Evolutionary conservation across 2,329 filamentous ascomycete genomes (phyloP).

Genomic region (Aaosphaeria arxii): DNA sequence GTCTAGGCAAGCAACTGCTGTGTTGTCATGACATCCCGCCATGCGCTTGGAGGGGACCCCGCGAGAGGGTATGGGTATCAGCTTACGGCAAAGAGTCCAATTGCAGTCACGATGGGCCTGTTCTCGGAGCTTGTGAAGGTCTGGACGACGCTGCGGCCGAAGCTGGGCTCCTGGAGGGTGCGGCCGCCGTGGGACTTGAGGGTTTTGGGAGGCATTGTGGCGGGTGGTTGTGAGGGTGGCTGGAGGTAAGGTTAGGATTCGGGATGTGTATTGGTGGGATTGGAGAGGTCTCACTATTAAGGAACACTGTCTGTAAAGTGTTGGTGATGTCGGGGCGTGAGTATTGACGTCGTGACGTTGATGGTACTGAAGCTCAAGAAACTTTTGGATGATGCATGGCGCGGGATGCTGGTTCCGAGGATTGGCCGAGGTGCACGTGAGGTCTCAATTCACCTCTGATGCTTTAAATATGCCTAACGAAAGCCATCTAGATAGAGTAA

Average conservation of each 20-base stretch:
- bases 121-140: conserved; percentile 48
- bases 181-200: conserved; percentile 19
- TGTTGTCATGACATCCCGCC: no score
- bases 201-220: conserved; percentile 29
- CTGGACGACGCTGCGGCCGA: conserved; percentile 38
- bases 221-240: conserved; percentile 1
- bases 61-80: neutral
- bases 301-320: neutral
- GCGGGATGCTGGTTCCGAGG: neutral
- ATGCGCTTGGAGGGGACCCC: no score
- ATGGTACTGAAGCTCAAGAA: conserved; percentile 13
- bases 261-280: conserved; percentile 1
- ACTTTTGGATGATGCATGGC: conserved; percentile 13
- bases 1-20: no score
- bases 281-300: neutral
- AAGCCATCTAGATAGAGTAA: no score
- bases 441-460: neutral
- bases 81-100: conserved; percentile 52
- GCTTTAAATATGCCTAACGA: neutral
- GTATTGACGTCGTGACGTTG: conserved; percentile 11
- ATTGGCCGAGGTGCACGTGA: conserved; percentile 1
- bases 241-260: neutral
- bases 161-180: conserved; percentile 33
- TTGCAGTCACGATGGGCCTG: conserved; percentile 45
- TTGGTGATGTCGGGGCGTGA: neutral